These are phyloP conservation scores for Mycena rosella DNA, from an alignment of 768 basidiomycete genomes.

Conservation along the genomic window DNA sequence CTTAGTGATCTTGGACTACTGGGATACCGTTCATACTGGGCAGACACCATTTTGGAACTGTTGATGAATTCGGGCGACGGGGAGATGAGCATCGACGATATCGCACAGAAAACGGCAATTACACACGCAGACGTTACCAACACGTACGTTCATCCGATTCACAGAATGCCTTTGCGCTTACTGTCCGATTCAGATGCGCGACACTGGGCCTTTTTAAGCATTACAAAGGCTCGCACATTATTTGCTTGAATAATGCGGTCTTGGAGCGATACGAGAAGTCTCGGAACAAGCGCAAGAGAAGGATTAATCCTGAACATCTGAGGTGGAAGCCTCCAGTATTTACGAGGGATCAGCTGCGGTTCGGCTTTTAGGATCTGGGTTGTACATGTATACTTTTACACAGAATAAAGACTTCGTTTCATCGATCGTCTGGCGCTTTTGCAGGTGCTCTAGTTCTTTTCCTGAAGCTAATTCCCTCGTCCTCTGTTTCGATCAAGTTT, in stretches of 20 bases:
- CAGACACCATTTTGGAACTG: conserved; percentile 94
- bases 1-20: conserved; percentile 94
- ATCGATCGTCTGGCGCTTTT: conserved; percentile 4
- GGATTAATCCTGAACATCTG: conserved; percentile 84
- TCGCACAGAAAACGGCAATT: conserved; percentile 95
- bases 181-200: conserved; percentile 78
- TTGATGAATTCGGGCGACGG: conserved; percentile 80
- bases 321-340: conserved; percentile 97
- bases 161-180: conserved; percentile 26
- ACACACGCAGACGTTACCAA: conserved; percentile 98
- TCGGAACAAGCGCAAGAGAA: conserved; percentile 79
- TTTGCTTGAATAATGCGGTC: conserved; percentile 91
- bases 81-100: conserved; percentile 95
- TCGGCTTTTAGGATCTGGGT: conserved; percentile 62
- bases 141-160: conserved; percentile 78
- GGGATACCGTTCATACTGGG: conserved; percentile 97
- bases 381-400: conserved; percentile 22
- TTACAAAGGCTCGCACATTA: conserved; percentile 94
- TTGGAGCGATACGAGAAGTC: conserved; percentile 92
- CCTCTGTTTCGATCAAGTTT: conserved; percentile 42
- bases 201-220: conserved; percentile 96
- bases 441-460: conserved; percentile 13
- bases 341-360: conserved; percentile 89
- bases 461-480: conserved; percentile 33
- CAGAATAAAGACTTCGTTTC: not conserved